phyloP scores from a whole-genome alignment of 441 rosid species.

The Mallotus japonicus region DNA sequence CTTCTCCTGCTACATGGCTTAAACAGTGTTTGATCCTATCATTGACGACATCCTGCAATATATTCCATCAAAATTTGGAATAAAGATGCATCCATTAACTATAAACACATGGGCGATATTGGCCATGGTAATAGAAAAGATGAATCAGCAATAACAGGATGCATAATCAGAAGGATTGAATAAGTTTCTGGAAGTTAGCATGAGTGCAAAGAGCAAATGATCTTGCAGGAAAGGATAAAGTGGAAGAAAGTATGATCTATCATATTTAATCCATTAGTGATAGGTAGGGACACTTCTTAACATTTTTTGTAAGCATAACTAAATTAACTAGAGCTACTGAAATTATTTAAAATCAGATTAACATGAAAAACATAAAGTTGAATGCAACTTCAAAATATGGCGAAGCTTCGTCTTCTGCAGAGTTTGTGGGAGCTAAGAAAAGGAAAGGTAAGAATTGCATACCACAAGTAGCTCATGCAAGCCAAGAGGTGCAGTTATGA shows the following conservation, averaged over 20 bases:
- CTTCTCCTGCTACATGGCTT: constrained; percentile 71
- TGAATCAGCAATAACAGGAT: background rate
- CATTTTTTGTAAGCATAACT: background rate
- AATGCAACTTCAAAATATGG: background rate
- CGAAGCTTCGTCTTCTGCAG: background rate
- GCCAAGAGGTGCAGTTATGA: constrained; percentile 91
- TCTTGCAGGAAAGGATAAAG: background rate
- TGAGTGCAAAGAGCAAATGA: no score
- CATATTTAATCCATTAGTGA: constrained; percentile 5
- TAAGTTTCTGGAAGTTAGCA: no score
- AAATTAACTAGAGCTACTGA: background rate
- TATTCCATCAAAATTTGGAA: constrained; percentile 3
- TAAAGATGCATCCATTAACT: background rate
- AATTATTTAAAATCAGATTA: background rate
- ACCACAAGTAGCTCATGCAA: constrained; percentile 82
- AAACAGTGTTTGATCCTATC: constrained; percentile 79
- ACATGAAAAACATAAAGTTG: background rate
- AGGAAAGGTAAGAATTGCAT: constrained; percentile 23
- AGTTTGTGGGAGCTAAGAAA: background rate
- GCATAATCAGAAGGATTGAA: background rate
- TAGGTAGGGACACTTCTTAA: background rate
- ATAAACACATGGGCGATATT: background rate
- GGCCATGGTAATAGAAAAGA: background rate
- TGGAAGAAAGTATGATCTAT: constrained; percentile 1
- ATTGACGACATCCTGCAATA: constrained; percentile 63